Evolutionary conservation across 805 yeast species (phyloP), one percentile per base, ranked within the genome.

Genomic region (Yarrowia sp.): DNA sequence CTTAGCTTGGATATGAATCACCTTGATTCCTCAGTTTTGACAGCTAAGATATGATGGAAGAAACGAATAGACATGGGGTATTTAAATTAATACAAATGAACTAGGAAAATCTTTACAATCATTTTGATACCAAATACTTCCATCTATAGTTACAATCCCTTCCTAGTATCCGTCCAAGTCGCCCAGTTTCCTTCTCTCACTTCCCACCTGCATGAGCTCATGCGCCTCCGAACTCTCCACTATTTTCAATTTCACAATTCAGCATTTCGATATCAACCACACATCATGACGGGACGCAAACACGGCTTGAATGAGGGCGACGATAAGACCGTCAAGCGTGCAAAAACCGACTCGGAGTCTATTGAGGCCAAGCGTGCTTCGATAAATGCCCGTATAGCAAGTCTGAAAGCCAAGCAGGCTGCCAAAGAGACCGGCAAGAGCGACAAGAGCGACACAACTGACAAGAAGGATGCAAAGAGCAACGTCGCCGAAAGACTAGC

Each of bases 231-330:
- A 53, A 53, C 59, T 53, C 59, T 53, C 59, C 59, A 53, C 59
- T 10, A 53, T 53, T 53, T 53, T 53, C 52, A 59, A 45, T 11
- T 42, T 26, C 22, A 32, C 40, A n/a, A 9, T 11, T 32, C n/a
- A 5, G 12, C 45, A 55, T 22, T 40, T 55, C 43, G 22, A 10
- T 26, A 15, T 15, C 12, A 4, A 41, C 22, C 38, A 58, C 46
- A 43, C 53, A 36, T 12, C 67, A 63, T 63, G 67, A 48, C 56
- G 12, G 67, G 67, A 32, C 56, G 67, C 36, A 63, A 63, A 48
- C 67, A 63, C 14, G 56, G 67, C n/a, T 12, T 63, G 35, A 16
- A n/a, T n/a, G 52, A 43, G 38, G 41, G 32, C 12, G 63, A 56
- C 63, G 49, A 42, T 8, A 59, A 59, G 50, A 32, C 65, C 10